Percentiles rank a stretch among this genome's conserved stretches.
Evolutionary conservation across 352 stramenopile genomes (phyloP).

Genomic region (Phytophthora fragariaefolia): DNA sequence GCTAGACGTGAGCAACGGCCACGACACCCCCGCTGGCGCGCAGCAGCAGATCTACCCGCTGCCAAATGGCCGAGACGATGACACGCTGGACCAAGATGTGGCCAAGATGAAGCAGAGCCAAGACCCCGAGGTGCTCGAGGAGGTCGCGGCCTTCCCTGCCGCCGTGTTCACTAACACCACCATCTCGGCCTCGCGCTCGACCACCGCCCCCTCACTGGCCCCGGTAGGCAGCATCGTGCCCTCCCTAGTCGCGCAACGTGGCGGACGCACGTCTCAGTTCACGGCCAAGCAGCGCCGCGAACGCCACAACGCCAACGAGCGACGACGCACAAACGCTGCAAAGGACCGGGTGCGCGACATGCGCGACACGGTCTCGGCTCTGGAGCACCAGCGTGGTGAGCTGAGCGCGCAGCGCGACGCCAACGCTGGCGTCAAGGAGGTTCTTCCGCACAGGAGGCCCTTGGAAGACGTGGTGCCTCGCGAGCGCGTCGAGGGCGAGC

Average conservation of each 20-base stretch:
- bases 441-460: constrained; percentile 29
- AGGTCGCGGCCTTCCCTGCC: constrained; percentile 37
- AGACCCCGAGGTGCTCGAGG: constrained; percentile 36
- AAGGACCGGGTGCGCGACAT: constrained; percentile 51
- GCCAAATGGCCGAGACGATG: constrained; percentile 34
- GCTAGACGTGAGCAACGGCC: constrained; percentile 36
- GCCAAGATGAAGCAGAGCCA: constrained; percentile 34
- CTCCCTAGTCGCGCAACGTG: constrained; percentile 26
- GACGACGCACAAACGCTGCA: constrained; percentile 48
- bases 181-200: constrained; percentile 35
- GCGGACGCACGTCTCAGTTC: constrained; percentile 47
- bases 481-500: constrained; percentile 23
- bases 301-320: constrained; percentile 55
- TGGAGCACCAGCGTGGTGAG: constrained; percentile 35
- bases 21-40: constrained; percentile 31
- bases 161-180: constrained; percentile 43
- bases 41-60: constrained; percentile 40
- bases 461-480: constrained; percentile 30
- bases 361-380: constrained; percentile 39
- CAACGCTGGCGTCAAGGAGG: constrained; percentile 23
- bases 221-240: constrained; percentile 4
- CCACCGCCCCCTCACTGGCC: too few species aligned
- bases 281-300: constrained; percentile 52
- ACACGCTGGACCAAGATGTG: constrained; percentile 27
- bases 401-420: constrained; percentile 31